Conservation (phyloP, 371 early-diverging fungal genomes). For the Rhizopus sp. region DNA sequence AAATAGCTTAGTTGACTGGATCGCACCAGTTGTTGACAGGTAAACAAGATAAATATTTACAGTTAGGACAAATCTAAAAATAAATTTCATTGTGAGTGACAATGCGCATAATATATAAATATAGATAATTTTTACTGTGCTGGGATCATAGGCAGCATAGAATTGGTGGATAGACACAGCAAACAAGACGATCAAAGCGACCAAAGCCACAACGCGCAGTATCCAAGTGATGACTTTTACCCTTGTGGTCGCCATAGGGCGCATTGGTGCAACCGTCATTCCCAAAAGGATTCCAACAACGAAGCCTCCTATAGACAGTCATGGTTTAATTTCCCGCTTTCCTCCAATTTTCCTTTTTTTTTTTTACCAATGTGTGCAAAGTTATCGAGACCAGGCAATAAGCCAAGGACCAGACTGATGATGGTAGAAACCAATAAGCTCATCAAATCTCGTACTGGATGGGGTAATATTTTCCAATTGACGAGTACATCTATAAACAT, state of each 20-base stretch:
- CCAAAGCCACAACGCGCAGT: conserved; percentile 40
- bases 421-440: conserved; percentile 66
- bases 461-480: conserved; percentile 71
- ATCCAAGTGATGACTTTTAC: conserved; percentile 41
- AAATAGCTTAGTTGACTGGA: neutral
- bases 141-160: conserved; percentile 45
- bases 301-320: conserved; percentile 55
- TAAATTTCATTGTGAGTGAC: conserved; percentile 23
- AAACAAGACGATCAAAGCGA: conserved; percentile 40
- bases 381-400: conserved; percentile 78
- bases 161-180: conserved; percentile 46
- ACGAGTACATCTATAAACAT: conserved; percentile 79
- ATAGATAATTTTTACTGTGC: conserved; percentile 30
- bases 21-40: conserved; percentile 44
- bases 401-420: conserved; percentile 70
- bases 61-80: conserved; percentile 44
- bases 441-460: conserved; percentile 73
- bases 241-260: conserved; percentile 35
- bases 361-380: conserved; percentile 66
- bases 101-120: neutral
- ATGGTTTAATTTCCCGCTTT: conserved; percentile 70
- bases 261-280: conserved; percentile 51
- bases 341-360: conserved; percentile 13
- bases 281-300: conserved; percentile 54
- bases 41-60: conserved; percentile 47